These are phyloP conservation scores for Fraxinus nigra DNA, from an alignment of 305 asterid species.

Conservation along the genomic window DNA sequence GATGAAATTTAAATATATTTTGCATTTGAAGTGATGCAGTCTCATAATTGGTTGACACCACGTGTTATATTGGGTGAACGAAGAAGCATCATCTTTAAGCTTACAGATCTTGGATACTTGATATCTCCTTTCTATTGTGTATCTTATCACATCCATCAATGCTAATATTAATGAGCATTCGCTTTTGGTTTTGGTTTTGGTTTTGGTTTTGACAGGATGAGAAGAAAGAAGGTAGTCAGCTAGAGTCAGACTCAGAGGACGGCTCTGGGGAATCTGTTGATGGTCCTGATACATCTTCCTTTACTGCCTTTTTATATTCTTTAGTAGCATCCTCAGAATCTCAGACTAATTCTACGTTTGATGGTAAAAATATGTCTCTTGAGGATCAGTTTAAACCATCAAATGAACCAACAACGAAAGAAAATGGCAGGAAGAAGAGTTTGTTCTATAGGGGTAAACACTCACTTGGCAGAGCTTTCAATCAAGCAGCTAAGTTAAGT, in stretches of 20 bases:
- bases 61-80: neutral
- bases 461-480: constrained; percentile 60
- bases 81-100: too few relatives aligned
- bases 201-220: constrained; percentile 41
- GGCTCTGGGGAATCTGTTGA: constrained; percentile 46
- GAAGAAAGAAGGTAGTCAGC: constrained; percentile 36
- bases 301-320: constrained; percentile 76
- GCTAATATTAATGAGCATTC: neutral
- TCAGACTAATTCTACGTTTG: constrained; percentile 29
- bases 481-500: constrained; percentile 63
- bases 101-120: too few relatives aligned
- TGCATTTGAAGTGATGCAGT: constrained; percentile 1
- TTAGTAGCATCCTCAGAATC: constrained; percentile 64
- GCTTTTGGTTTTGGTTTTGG: constrained; percentile 10
- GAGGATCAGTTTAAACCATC: constrained; percentile 43
- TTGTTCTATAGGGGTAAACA: constrained; percentile 70
- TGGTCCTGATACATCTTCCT: constrained; percentile 94
- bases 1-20: neutral
- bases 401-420: constrained; percentile 49
- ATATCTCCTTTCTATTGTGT: neutral
- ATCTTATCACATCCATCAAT: neutral
- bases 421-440: constrained; percentile 58
- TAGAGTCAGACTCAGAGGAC: constrained; percentile 37
- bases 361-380: constrained; percentile 28
- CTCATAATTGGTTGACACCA: too few relatives aligned